phyloP scores from a whole-genome alignment of 1,139 yeast genomes.

The Nematodospora anomalae region DNA sequence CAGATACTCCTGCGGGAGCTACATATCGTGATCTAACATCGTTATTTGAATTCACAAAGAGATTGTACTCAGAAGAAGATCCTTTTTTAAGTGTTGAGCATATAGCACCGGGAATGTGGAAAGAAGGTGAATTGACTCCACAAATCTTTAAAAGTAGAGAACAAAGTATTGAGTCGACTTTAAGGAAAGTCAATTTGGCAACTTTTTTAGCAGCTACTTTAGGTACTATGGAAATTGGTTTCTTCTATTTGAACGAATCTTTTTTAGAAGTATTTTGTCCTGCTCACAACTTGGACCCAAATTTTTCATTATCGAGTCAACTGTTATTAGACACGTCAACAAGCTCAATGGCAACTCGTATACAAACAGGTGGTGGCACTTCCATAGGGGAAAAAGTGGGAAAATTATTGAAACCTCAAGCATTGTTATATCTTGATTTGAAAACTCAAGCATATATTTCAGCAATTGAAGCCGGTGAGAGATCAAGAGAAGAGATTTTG shows the following conservation, averaged over 20 bases:
- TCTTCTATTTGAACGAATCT: slow-evolving; percentile 78
- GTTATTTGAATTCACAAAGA: slow-evolving; percentile 70
- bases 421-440: slow-evolving; percentile 75
- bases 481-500: slow-evolving; percentile 65
- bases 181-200: slow-evolving; percentile 82
- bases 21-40: slow-evolving; percentile 72
- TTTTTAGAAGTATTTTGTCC: slow-evolving; percentile 86
- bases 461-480: slow-evolving; percentile 73
- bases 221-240: slow-evolving; percentile 84
- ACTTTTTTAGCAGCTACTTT: slow-evolving; percentile 83
- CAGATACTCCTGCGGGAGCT: slow-evolving; percentile 72
- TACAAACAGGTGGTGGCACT: slow-evolving; percentile 40
- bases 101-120: slow-evolving; percentile 67
- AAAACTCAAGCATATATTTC: slow-evolving; percentile 95
- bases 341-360: slow-evolving; percentile 31
- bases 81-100: slow-evolving; percentile 66
- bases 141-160: slow-evolving; percentile 57
- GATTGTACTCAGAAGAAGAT: slow-evolving; percentile 62
- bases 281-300: slow-evolving; percentile 46
- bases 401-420: slow-evolving; percentile 76
- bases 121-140: slow-evolving; percentile 60
- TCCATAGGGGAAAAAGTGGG: slow-evolving; percentile 45
- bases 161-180: slow-evolving; percentile 64
- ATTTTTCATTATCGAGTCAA: slow-evolving; percentile 36
- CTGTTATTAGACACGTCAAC: slow-evolving; percentile 6